Conservation (phyloP, 2,329 filamentous ascomycete genomes). For the Monilinia laxa region DNA sequence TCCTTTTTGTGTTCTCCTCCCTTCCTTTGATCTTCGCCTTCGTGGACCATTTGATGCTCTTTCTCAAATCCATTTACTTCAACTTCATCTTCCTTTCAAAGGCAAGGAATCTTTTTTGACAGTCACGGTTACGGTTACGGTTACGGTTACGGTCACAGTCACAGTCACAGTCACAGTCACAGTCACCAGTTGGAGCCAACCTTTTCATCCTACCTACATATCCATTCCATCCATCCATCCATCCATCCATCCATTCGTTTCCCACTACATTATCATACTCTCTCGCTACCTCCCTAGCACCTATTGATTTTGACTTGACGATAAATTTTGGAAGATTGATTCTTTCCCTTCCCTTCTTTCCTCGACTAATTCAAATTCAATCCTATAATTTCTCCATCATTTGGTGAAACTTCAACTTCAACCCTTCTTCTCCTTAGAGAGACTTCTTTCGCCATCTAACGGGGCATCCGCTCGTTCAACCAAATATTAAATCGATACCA, state of each 20-base stretch:
- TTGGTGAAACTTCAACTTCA: slow-evolving; percentile 13
- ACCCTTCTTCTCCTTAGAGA: not conserved
- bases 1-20: not conserved
- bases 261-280: not conserved
- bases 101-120: not conserved
- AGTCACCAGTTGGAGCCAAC: not conserved
- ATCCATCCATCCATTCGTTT: no score
- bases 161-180: not conserved
- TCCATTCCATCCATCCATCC: not conserved
- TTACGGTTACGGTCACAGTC: not conserved
- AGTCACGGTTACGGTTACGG: not conserved
- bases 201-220: not conserved
- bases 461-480: slow-evolving; percentile 12
- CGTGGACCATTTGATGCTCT: not conserved
- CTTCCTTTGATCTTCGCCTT: not conserved
- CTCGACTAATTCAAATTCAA: not conserved
- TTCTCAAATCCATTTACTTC: not conserved
- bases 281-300: not conserved
- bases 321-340: not conserved
- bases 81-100: not conserved
- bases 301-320: not conserved
- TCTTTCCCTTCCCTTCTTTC: slow-evolving; percentile 7
- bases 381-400: not conserved
- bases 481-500: slow-evolving; percentile 10
- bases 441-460: slow-evolving; percentile 5